Base-by-base conservation (phyloP, 129 eudicot species). In the Centaurea solstitialis region DNA sequence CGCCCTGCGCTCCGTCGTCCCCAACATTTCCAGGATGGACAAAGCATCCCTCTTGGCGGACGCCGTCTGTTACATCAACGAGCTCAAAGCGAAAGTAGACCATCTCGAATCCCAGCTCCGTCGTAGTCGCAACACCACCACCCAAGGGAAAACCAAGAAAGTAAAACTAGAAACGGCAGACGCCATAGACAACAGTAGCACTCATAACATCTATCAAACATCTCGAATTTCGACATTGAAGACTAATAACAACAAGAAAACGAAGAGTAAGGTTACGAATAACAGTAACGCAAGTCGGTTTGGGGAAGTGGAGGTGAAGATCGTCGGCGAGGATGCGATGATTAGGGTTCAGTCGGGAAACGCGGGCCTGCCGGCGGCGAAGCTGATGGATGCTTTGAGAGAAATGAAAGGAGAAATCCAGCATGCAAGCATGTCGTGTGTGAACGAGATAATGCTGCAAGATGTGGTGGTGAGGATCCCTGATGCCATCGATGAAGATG, bases 1-100 rank as follows among this genome's bases (percentile, higher is more conserved):
- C 72, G 91, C 89, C 8, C 85, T 91, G n/a, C 87, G 96, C 1
- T 77, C 93, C 6, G 93, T 88, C n/a, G 93, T 88, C 23, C 93
- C 96, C 0, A 87, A 88, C 57, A 91, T 91, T 7, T 88, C 96
- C 7, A 76, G 88, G 21, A 88, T 88, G 91, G 92, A 91, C 85
- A 91, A 91, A 71, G 96, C 92, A 0, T 91, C 96, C 5, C 82
- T 91, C 21, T 80, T 91, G 1, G 87, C 88, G 4, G 96, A 91
- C 24, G 93, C 96, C 3, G 89, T 88, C 1, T 74, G 83, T 1
- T 91, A 91, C 86, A 91, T 91, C 50, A 87, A 85, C 59, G 92
- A 91, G 37, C 81, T 91, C 17, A 84, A 82, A 64, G 43, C 79
- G 45, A 86, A 83, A 68, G 86, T 88, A 1, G 84, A 86, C 0